phyloP scores from a whole-genome alignment of 257 asterid genomes.

The Prunella vulgaris region DNA sequence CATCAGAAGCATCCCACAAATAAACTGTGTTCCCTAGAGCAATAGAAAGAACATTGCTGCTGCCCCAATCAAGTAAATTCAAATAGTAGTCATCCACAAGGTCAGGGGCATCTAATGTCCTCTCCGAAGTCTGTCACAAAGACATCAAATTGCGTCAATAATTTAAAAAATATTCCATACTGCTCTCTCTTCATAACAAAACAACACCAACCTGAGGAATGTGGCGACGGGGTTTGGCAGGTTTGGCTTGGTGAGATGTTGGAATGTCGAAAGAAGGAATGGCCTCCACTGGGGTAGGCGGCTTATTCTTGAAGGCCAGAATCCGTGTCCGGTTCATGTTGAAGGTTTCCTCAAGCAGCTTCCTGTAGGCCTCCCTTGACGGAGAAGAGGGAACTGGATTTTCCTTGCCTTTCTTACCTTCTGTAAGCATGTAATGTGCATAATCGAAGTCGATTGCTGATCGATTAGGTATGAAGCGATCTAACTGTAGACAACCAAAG shows the following conservation, averaged over 20 bases:
- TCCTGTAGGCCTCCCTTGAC: constrained; percentile 77
- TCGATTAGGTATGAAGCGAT: constrained; percentile 93
- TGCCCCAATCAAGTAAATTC: constrained; percentile 92
- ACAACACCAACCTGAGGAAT: constrained; percentile 73
- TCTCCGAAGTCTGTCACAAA: constrained; percentile 79
- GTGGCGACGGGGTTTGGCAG: constrained; percentile 63
- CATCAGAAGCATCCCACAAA: constrained; percentile 88
- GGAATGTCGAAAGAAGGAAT: constrained; percentile 46
- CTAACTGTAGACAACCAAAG: constrained; percentile 53
- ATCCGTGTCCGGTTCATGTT: constrained; percentile 85
- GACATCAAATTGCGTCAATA: too few species aligned
- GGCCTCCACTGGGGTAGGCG: constrained; percentile 60
- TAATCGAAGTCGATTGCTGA: constrained; percentile 91
- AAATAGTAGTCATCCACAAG: constrained; percentile 80
- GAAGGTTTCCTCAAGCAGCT: constrained; percentile 78
- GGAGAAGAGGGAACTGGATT: constrained; percentile 68
- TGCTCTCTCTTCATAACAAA: background rate
- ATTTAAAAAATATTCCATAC: too few species aligned
- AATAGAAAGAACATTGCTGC: constrained; percentile 83
- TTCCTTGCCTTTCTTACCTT: constrained; percentile 82
- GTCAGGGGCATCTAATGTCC: constrained; percentile 93
- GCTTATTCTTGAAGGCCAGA: constrained; percentile 88
- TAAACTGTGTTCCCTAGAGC: constrained; percentile 82
- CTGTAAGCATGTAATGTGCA: constrained; percentile 88
- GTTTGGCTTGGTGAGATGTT: constrained; percentile 46